A percentile compares a stretch with the other conserved stretches of the same genome.
Conservation (phyloP, 257 asterid species). For the Paraleonurus japonicus region DNA sequence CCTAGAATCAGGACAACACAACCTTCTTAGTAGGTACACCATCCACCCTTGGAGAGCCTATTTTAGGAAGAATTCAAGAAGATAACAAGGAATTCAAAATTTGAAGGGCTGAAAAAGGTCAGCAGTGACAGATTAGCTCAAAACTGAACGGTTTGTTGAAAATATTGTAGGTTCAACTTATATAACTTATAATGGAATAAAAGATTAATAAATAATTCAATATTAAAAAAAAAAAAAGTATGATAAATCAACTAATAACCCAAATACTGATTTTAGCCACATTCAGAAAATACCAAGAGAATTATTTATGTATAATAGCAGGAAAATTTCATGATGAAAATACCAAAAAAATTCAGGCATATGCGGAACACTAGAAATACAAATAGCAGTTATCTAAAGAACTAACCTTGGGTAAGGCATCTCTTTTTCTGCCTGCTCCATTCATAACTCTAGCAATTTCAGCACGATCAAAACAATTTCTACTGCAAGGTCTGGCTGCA, state of each 20-base stretch:
- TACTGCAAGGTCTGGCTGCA: conserved; percentile 85
- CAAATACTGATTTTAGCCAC: not conserved
- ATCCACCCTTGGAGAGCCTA: too few species aligned
- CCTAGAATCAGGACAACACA: too few species aligned
- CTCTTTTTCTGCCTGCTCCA: conserved; percentile 94
- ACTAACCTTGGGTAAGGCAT: conserved; percentile 92
- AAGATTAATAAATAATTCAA: too few species aligned
- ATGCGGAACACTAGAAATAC: not conserved
- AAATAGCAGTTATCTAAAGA: conserved; percentile 12
- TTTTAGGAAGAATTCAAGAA: too few species aligned
- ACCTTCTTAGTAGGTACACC: too few species aligned
- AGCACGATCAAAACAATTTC: conserved; percentile 97
- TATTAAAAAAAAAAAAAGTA: not conserved
- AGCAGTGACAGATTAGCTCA: not conserved
- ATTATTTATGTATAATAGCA: not conserved
- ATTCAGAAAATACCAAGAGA: not conserved
- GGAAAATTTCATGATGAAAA: not conserved
- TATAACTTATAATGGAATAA: not conserved
- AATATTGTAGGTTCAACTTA: not conserved
- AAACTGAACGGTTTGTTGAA: not conserved
- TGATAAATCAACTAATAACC: not conserved
- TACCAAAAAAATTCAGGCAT: not conserved
- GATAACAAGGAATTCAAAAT: not conserved
- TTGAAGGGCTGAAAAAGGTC: not conserved
- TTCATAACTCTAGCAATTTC: conserved; percentile 97